Evolutionary conservation across 225 moss, liverwort and hornwort genomes (phyloP), one percentile per base, ranked within the genome.

Genomic region (Antitrichia curtipendula): DNA sequence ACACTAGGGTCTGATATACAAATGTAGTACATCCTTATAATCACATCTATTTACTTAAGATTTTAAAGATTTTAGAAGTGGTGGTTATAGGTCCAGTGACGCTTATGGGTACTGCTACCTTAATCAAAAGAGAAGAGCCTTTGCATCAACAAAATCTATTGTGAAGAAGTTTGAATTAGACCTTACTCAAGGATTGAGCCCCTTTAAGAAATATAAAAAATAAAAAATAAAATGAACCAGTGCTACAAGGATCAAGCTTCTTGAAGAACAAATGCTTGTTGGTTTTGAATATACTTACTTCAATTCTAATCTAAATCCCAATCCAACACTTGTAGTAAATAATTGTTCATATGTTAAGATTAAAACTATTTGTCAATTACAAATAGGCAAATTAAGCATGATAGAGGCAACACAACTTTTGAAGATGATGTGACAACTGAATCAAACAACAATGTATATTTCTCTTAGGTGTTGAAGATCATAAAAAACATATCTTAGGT

Each of bases 181-280:
- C 27, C 16, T 43, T 28, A 72, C 1, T 45, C 0, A 4, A 72
- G 13, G 3, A 71, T 2, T 0, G 0, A 43, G 1, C 6, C 3
- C 28, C 43, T 71, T 70, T 7, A 36, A 65, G 21, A 22, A 68
- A 38, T 23, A 2, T 7, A 70, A 65, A 40, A 27, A 43, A 45
- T 45, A 45, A 45, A 72, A n/a, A n/a, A n/a, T 3, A 18, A 28
- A 17, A 29, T 6, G 16, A 45, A 16, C 0, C 0, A 1, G 10
- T 29, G 45, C 29, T 47, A 18, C 0, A 47, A 11, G 11, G 10
- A 16, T 28, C 0, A 0, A 49, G 10, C 1, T 2, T 45, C 17
- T 18, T 0, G 0, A 0, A 29, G 2, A 3, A 27, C 0, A 29
- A 0, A 45, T 72, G 45, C 17, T 72, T 72, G 73, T 29, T 45